Evolutionary conservation across 495 filamentous ascomycete species (phyloP), one percentile per base, ranked within the genome.

Genomic region (Penicillium canariense): DNA sequence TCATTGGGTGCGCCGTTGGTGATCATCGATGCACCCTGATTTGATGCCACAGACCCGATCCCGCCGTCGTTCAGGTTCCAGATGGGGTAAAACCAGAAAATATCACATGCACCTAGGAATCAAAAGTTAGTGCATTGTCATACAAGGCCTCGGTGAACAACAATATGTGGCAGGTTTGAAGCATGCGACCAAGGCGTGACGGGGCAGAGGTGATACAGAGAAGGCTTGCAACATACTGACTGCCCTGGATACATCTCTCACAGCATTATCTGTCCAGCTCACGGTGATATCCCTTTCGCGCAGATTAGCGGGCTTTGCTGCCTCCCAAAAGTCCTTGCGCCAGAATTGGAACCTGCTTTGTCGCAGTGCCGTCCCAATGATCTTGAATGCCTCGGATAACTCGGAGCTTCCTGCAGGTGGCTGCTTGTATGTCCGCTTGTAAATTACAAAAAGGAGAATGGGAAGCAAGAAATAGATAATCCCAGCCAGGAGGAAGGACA

Each of bases 1-100:
- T 90, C 87, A 67, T 89, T 90, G 35, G 87, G 87, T 0, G 83
- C 82, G 17, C 85, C 85, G 56, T 85, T 78, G 4, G 84, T 87
- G 26, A 75, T 75, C 71, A 90, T 77, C 52, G 83, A 82, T 15
- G 83, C 83, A 1, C 73, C 78, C 63, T 86, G 71, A 63, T 81
- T 84, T 39, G 71, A 72, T 11, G 62, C 40, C 6, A 74, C 67
- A 6, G 67, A 65, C 5, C 77, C 77, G 12, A 81, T 68, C 17
- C 80, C 80, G 12, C 76, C 76, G 42, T 79, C 72, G 56, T 81
- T 81, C 34, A 78, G 39, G 56, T 68, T 64, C 59, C 73, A 82
- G 28, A 83, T 77, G 0, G 80, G 81, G 34, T 77, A 77, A 50
- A 76, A 84, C 15, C 71, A 62, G 66, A 84, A 83, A 17, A 83